Base-by-base conservation (phyloP, 352 stramenopile genomes). In the Globisporangium yorkense region DNA sequence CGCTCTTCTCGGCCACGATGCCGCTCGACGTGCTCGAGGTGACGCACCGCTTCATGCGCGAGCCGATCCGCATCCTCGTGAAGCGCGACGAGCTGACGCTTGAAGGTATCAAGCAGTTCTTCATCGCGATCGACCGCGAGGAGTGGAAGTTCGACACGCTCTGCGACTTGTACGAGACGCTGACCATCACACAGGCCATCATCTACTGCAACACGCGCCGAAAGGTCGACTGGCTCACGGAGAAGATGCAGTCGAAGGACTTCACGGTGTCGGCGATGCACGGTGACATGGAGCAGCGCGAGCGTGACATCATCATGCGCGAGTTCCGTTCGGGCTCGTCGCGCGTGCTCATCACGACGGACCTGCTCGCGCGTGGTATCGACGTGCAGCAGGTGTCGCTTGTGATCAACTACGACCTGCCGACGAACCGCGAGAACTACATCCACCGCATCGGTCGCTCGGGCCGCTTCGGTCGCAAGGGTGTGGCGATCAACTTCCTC, bases 91-190 rank as follows among this genome's bases (percentile, higher is more conserved):
- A 99, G 70, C 83, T 99, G 49, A 99, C 97, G 18, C 87, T 99
- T 54, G 97, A 99, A 87, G 97, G 97, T 97, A 99, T 99, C 77
- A 99, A 99, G 92, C 97, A 99, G 80, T 99, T 99, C 74, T 99
- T 99, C 81, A 98, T 99, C 63, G 94, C 92, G 41, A 96, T 99
- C 41, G 97, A 99, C 45, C 83, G 87, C 56, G 97, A 99, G 75
- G 97, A 99, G 73, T 99, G 97, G 97, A 99, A 99, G 80, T 96
- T 99, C 61, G 97, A 99, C 66, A 99, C 97, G 54, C 86, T 99
- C 33, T 99, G 97, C 77, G 97, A 99, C 90, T 71, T 99, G 61
- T 99, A 99, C 86, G 96, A 99, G 72, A 99, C 97, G 56, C 80
- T 99, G 48, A 99, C 97, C 55, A 99, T 99, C 74, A 99, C 97